Conservation (phyloP, 331 rosid species). For the Pyrus hybrid region DNA sequence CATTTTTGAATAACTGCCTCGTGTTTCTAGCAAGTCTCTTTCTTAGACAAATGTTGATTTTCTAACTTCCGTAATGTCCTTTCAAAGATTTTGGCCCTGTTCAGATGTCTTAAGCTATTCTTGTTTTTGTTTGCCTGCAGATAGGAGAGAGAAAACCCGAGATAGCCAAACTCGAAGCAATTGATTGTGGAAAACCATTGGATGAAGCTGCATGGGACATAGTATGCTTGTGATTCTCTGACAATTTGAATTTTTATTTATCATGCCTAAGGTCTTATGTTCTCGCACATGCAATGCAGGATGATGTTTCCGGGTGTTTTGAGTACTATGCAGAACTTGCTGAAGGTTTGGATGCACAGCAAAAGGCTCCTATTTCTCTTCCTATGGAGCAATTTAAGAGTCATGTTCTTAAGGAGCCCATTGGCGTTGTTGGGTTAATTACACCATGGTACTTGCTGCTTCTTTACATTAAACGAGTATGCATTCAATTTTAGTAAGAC, state of each 20-base stretch:
- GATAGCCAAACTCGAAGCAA: constrained; percentile 60
- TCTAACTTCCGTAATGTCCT: background rate
- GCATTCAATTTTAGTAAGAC: background rate
- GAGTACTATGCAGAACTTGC: constrained; percentile 96
- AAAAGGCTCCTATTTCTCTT: constrained; percentile 64
- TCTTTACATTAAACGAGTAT: background rate
- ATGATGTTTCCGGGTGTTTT: constrained; percentile 97
- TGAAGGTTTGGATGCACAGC: constrained; percentile 79
- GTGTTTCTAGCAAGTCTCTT: background rate
- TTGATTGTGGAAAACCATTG: constrained; percentile 83
- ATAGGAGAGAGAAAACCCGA: constrained; percentile 51
- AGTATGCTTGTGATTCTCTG: constrained; percentile 26
- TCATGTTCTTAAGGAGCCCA: constrained; percentile 83
- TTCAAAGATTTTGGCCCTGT: background rate
- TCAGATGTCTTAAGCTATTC: background rate
- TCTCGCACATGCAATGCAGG: constrained; percentile 37
- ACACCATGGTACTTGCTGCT: constrained; percentile 71
- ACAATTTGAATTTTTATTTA: background rate
- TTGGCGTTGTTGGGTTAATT: constrained; percentile 86
- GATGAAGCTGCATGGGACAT: constrained; percentile 96
- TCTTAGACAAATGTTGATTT: background rate
- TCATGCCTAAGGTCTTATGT: background rate
- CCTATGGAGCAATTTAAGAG: constrained; percentile 80
- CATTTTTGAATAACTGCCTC: background rate
- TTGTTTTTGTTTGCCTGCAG: constrained; percentile 22